Percentiles rank a stretch among this genome's conserved stretches.
These are phyloP conservation scores for Aphanomyces astaci DNA, from an alignment of 352 stramenopile species.

Conservation along the genomic window DNA sequence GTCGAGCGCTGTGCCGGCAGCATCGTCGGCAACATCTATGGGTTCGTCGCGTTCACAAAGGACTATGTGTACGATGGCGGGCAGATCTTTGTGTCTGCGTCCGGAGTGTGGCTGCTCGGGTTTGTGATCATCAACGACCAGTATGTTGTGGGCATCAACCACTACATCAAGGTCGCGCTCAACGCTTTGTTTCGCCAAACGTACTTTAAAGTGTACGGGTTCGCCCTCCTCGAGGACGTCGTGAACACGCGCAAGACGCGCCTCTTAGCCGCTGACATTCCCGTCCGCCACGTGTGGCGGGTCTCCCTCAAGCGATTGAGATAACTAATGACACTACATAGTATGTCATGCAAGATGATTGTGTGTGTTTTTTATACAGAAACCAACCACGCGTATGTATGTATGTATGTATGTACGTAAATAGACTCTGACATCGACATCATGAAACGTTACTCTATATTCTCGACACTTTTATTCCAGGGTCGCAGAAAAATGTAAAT, in stretches of 20 bases:
- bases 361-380: no score
- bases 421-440: no score
- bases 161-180: background rate
- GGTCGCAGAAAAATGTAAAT: no score
- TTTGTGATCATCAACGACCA: constrained; percentile 1
- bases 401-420: no score
- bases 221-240: background rate
- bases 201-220: background rate
- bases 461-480: no score
- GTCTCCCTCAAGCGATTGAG: background rate
- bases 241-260: background rate
- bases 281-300: background rate
- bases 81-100: background rate
- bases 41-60: background rate
- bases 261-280: background rate
- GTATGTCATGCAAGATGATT: no score
- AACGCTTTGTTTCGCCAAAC: background rate
- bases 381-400: no score
- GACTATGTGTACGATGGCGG: background rate
- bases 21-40: background rate
- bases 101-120: constrained; percentile 2
- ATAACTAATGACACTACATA: no score
- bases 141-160: constrained; percentile 3
- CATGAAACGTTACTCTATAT: no score
- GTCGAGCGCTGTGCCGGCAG: constrained; percentile 4